Percentiles rank a stretch among this genome's conserved stretches.
Evolutionary conservation across 306 rosid species (phyloP).

Genomic region (Arachis stenosperma): DNA sequence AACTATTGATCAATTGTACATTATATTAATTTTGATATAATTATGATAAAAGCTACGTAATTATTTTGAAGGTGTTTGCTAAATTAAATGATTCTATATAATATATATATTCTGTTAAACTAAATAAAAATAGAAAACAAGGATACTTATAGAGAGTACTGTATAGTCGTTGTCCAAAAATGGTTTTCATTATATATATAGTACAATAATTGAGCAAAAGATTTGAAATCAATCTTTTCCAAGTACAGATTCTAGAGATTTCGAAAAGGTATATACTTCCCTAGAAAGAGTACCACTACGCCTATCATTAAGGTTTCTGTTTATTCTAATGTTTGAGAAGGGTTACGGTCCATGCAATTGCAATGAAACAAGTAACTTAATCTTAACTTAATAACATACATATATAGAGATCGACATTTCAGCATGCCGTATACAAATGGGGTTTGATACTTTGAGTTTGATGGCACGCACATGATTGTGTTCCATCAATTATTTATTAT

Average conservation of each 20-base stretch:
- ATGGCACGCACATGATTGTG: constrained; percentile 29
- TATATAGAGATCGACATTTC: constrained; percentile 17
- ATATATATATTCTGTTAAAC: background rate
- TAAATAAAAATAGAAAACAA: background rate
- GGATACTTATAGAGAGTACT: no score
- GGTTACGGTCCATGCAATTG: constrained; percentile 4
- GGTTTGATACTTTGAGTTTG: constrained; percentile 21
- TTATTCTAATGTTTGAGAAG: background rate
- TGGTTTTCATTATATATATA: background rate
- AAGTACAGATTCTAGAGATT: constrained; percentile 30
- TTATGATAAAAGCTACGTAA: no score
- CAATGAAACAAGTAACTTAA: constrained; percentile 31
- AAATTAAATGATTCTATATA: no score
- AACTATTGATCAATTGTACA: no score
- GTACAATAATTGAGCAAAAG: background rate
- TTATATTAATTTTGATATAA: no score
- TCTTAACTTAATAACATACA: constrained; percentile 24
- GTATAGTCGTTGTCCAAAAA: no score
- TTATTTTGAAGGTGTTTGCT: background rate
- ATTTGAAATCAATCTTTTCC: constrained; percentile 19
- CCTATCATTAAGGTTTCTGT: background rate
- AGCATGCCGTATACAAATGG: constrained; percentile 30
- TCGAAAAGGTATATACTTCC: constrained; percentile 19
- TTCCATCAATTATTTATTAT: constrained; percentile 19
- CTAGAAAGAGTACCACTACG: background rate